Base-by-base conservation (phyloP, 805 yeast species). In the Maudiozyma barnettii region DNA sequence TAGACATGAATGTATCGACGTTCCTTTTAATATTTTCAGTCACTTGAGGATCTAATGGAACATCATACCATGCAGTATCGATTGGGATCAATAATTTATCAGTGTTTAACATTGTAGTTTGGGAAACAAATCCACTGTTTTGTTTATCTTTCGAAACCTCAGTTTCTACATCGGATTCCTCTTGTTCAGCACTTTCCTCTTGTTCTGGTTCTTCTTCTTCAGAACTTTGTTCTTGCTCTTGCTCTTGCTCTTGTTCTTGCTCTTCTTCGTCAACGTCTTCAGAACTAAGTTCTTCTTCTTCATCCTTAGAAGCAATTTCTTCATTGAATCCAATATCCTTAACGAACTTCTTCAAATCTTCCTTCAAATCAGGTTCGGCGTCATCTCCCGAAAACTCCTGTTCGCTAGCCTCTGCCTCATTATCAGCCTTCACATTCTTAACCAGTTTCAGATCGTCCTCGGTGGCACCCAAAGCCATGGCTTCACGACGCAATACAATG, bases 391-490 rank as follows among this genome's bases (percentile, higher is more conserved):
- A 61, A 30, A 66, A 65, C 46, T 68, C 77, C 43, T 69, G 66
- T 45, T 68, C 75, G 45, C 68, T 65, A 37, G 67, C 19, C 36
- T 33, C 36, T 26, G 63, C 73, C 29, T 68, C 78, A 31, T 73
- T 81, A 21, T 75, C 78, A 33, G 16, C 36, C 12, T 69, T 66
- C 3, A 83, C 55, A 14, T 74, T 84, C 31, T 74, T 73, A 12
- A 90, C 55, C 44, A 89, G 65, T 40, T 76, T 74, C 41, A 90
- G 61, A 63, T 89, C 97, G 20, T 81, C 90, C 54, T 85, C 93
- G 14, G 87, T 75, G 19, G 96, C 98, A 31, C 97, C 96, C 26
- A 90, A 67, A 20, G 81, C 81, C 13, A 81, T 62, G 2, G 95
- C 95, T 67, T 84, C 95, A 50, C 80, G 77, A 54, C 84, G 79